Percentiles rank a stretch among this genome's conserved stretches.
phyloP scores from a whole-genome alignment of 129 eudicot genomes.

The Centella asiatica region DNA sequence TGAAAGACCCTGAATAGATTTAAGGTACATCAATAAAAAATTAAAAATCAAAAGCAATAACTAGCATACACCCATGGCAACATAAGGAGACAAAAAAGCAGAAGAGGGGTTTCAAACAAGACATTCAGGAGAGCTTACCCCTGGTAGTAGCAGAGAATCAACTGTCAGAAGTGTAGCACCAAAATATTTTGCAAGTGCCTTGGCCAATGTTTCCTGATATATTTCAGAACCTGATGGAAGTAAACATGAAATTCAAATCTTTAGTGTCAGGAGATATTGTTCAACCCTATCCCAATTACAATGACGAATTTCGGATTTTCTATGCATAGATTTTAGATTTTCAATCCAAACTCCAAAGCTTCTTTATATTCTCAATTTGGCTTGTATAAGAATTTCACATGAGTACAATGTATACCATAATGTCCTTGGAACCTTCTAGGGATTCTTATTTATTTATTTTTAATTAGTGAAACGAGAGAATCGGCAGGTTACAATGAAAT shows the following conservation, averaged over 20 bases:
- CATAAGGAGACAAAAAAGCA: background rate
- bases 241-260: background rate
- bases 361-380: background rate
- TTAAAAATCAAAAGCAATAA: background rate
- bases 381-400: background rate
- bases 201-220: constrained; percentile 71
- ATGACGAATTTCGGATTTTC: background rate
- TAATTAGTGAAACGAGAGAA: too few species aligned
- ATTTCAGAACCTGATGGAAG: constrained; percentile 71
- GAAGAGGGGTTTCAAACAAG: background rate
- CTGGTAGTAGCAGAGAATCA: constrained; percentile 73
- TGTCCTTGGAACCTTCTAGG: too few species aligned
- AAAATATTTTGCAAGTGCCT: constrained; percentile 84
- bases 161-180: constrained; percentile 64
- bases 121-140: constrained; percentile 47
- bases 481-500: too few species aligned
- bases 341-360: background rate
- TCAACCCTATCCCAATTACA: background rate
- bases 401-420: too few species aligned
- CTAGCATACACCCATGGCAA: background rate
- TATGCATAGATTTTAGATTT: background rate
- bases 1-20: constrained; percentile 44
- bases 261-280: background rate
- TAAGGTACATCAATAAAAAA: background rate
- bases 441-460: too few species aligned